Evolutionary conservation across 257 asterid genomes (phyloP).

Genomic region (Gynochthodes officinalis): DNA sequence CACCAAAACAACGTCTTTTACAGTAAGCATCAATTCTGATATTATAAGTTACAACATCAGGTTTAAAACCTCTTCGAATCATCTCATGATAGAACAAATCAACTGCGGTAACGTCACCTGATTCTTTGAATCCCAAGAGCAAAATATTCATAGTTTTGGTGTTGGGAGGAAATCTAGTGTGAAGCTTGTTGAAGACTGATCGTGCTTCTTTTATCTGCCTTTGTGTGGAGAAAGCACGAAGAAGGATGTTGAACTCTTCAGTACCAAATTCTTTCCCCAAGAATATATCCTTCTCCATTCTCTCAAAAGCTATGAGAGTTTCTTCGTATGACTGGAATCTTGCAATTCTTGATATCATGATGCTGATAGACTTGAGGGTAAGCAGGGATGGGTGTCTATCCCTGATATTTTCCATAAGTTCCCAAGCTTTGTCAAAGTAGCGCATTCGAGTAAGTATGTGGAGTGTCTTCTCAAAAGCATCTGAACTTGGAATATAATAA

Average conservation of each 20-base stretch:
- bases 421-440: slow-evolving; percentile 86
- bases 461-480: slow-evolving; percentile 84
- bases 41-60: slow-evolving; percentile 54
- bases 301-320: slow-evolving; percentile 73
- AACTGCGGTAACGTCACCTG: slow-evolving; percentile 71
- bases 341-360: slow-evolving; percentile 77
- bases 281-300: slow-evolving; percentile 62
- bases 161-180: slow-evolving; percentile 57
- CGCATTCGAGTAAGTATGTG: slow-evolving; percentile 91
- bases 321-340: slow-evolving; percentile 69
- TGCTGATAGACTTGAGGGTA: slow-evolving; percentile 84
- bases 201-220: slow-evolving; percentile 85
- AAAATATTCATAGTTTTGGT: slow-evolving; percentile 84
- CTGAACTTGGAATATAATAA: slow-evolving; percentile 61
- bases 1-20: slow-evolving; percentile 64
- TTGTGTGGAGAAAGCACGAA: slow-evolving; percentile 83
- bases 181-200: slow-evolving; percentile 72
- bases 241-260: slow-evolving; percentile 73
- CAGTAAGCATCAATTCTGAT: slow-evolving; percentile 78
- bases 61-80: slow-evolving; percentile 81
- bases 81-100: slow-evolving; percentile 92
- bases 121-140: slow-evolving; percentile 86
- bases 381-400: slow-evolving; percentile 56
- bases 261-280: slow-evolving; percentile 52
- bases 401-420: slow-evolving; percentile 49